Evolutionary conservation across 2,329 filamentous ascomycete genomes (phyloP).

Genomic region (Colletotrichum sp.): DNA sequence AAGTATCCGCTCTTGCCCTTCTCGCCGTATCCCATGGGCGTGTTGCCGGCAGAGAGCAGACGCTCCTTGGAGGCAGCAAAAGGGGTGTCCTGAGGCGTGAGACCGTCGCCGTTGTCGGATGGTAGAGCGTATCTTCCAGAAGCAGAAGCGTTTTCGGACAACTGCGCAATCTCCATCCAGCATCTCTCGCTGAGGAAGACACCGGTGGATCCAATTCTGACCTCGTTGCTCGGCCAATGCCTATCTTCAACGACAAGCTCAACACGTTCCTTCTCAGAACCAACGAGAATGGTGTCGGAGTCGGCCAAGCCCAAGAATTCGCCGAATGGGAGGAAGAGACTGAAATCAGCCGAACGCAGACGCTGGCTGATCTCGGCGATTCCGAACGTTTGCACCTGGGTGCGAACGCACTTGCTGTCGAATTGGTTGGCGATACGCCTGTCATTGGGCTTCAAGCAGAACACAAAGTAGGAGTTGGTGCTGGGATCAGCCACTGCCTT

Average conservation of each 20-base stretch:
- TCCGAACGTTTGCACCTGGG: slow-evolving; percentile 92
- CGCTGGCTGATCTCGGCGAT: slow-evolving; percentile 97
- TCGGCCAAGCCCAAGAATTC: slow-evolving; percentile 93
- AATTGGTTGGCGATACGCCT: slow-evolving; percentile 97
- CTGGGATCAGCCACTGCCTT: slow-evolving; percentile 83
- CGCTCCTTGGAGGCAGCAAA: slow-evolving; percentile 70
- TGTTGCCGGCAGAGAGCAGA: slow-evolving; percentile 56
- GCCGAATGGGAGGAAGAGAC: slow-evolving; percentile 91
- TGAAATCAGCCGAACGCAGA: slow-evolving; percentile 92
- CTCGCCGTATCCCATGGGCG: slow-evolving; percentile 72
- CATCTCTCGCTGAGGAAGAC: slow-evolving; percentile 95
- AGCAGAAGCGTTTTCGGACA: slow-evolving; percentile 67
- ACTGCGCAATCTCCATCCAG: slow-evolving; percentile 88
- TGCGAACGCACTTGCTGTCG: slow-evolving; percentile 96
- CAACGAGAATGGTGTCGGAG: slow-evolving; percentile 82
- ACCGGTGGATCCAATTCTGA: slow-evolving; percentile 87
- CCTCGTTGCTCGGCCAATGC: slow-evolving; percentile 91
- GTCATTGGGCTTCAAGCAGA: slow-evolving; percentile 97
- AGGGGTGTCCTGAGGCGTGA: slow-evolving; percentile 63
- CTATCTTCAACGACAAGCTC: slow-evolving; percentile 92
- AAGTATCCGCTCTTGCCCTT: slow-evolving; percentile 83
- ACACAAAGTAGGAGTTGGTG: slow-evolving; percentile 94
- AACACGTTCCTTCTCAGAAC: slow-evolving; percentile 89
- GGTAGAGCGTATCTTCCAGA: slow-evolving; percentile 56
- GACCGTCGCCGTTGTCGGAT: slow-evolving; percentile 68